phyloP scores from a whole-genome alignment of 257 asterid genomes.

The Lycium barbarum region DNA sequence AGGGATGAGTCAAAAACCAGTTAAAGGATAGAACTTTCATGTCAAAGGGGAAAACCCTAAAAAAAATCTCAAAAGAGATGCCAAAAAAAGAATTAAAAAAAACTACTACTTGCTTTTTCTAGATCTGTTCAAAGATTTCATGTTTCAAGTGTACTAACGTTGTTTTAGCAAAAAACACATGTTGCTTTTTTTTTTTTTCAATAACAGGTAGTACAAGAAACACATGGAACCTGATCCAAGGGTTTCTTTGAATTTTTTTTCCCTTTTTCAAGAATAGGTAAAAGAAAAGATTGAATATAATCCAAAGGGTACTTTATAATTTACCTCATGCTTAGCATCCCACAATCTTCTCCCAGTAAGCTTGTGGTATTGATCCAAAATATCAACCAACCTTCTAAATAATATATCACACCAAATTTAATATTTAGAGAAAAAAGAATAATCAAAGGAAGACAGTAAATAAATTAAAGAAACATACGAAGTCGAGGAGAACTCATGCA shows the following conservation, averaged over 20 bases:
- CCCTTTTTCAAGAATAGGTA: neutral
- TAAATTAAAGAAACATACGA: constrained; percentile 43
- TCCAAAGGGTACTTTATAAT: neutral
- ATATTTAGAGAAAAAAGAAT: neutral
- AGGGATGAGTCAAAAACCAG: neutral
- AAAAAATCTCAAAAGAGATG: neutral
- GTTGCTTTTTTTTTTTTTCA: constrained; percentile 24
- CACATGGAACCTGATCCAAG: neutral
- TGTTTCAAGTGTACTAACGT: constrained; percentile 37
- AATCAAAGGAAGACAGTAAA: neutral
- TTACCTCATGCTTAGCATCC: constrained; percentile 99
- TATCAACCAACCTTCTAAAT: constrained; percentile 63
- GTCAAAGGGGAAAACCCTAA: neutral
- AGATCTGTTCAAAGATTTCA: constrained; percentile 46
- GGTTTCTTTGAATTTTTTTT: neutral
- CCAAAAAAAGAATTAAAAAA: neutral
- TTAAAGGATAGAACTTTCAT: neutral
- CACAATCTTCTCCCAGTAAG: constrained; percentile 90
- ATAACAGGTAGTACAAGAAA: constrained; percentile 25
- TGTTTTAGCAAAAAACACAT: constrained; percentile 44
- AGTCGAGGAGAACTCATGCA: constrained; percentile 78
- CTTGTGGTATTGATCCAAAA: constrained; percentile 91
- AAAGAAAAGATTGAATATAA: constrained; percentile 28
- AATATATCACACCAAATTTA: neutral
- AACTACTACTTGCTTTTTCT: constrained; percentile 21